Evolutionary conservation across 2,329 filamentous ascomycete species (phyloP), one percentile per base, ranked within the genome.

Genomic region (Gyromitra esculenta): DNA sequence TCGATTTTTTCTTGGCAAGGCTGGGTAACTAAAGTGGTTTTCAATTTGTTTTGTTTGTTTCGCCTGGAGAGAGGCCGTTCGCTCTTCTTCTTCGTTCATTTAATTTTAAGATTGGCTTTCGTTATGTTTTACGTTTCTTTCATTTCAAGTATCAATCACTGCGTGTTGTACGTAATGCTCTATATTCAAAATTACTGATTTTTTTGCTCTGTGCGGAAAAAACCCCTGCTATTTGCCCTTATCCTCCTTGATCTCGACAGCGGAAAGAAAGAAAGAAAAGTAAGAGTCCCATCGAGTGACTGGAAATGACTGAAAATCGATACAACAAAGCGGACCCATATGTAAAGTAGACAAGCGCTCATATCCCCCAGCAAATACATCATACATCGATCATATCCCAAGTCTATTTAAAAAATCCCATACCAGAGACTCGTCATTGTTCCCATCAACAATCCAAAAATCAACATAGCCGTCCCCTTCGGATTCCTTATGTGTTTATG

Each of bases 391-490:
- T 11, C 5, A 7, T 48, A 39, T n/a, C 35, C 35, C 48, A n/a
- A 8, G 6, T n/a, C 48, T 6, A 62, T 50, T 43, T 63, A 74
- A 57, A 59, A 75, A 48, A 77, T 60, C 3, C 75, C 75, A 39
- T 74, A 77, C 75, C 75, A 77, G 39, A 75, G 43, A 18, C 75
- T 74, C 41, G 72, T 65, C 39, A 63, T 54, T 25, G 71, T 74
- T 25, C 75, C 75, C 31, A 63, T 13, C 13, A 68, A 21, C 57
- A 77, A 31, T 5, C 75, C 71, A 48, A 73, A 64, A 9, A 62
- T 11, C n/a, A 77, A 50, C 41, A 69, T 54, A 7, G 63, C 70
- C 4, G 71, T 65, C 15, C 75, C 75, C 57, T 65, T 77, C 15
- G 75, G 75, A 21, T 77, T 69, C 43, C 21, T 64, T 21, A 75